Evolutionary conservation across 306 rosid species (phyloP).

Genomic region (Castanea sativa): DNA sequence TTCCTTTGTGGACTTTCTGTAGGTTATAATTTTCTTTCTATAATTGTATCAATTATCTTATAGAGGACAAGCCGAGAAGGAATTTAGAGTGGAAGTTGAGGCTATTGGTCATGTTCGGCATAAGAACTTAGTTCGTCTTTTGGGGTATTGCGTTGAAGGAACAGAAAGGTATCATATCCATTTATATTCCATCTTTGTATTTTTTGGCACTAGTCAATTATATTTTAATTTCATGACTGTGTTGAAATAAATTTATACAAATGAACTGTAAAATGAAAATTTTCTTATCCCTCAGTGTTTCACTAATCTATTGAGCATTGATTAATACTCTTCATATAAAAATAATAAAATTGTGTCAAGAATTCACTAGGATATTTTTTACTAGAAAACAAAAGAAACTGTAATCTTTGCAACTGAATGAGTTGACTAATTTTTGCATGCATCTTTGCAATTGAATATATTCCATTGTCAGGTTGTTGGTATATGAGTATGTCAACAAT

Average conservation of each 20-base stretch:
- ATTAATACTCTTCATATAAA: not conserved
- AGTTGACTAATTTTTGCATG: not conserved
- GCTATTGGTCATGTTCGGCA: constrained; percentile 96
- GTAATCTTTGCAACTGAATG: not conserved
- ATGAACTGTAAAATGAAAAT: constrained; percentile 16
- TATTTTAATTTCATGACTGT: not conserved
- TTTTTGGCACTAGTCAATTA: constrained; percentile 5
- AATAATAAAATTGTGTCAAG: not conserved
- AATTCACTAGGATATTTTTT: not conserved
- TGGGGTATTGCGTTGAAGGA: constrained; percentile 95
- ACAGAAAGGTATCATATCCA: constrained; percentile 64
- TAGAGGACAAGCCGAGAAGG: constrained; percentile 96
- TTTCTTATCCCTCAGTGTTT: not conserved
- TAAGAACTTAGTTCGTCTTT: constrained; percentile 85
- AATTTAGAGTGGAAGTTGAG: constrained; percentile 94
- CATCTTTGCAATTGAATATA: not conserved
- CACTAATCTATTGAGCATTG: not conserved
- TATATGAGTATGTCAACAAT: constrained; percentile 84
- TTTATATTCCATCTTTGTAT: constrained; percentile 13
- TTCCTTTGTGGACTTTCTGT: not conserved
- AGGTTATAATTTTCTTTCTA: not conserved
- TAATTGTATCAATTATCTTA: constrained; percentile 11
- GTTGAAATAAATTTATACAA: constrained; percentile 9
- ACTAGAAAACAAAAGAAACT: not conserved
- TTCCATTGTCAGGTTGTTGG: constrained; percentile 63